Evolutionary conservation across 208 protist species (phyloP), one percentile per base, ranked within the genome.

Genomic region (Trypanosoma theileri): DNA sequence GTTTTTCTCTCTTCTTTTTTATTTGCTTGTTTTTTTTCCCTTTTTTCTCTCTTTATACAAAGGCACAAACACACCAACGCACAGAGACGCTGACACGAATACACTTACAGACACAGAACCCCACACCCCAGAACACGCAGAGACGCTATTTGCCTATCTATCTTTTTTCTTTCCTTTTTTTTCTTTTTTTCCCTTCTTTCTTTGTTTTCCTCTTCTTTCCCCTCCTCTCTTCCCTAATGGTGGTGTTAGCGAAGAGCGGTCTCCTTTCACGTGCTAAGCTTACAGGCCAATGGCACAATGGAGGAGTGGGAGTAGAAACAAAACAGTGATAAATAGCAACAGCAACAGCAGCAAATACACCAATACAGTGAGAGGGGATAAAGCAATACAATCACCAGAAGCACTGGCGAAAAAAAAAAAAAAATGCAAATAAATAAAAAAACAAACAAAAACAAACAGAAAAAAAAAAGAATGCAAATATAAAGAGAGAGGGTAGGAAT

Each of bases 181-280:
- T 62, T 31, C 50, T 55, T 28, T 4, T 35, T 19, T 24, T 45
- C 53, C 66, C 66, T 26, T 72, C 58, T 17, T 41, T 54, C 19
- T 59, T 41, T 59, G 35, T 56, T 41, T 73, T 59, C 62, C 66
- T 65, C 44, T 76, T 42, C 7, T 10, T 59, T 61, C 54, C 40
- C 66, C 50, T 44, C 67, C 21, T 31, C 22, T 46, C 14, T 42
- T 54, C 50, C n/a, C 19, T 8, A 50, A 64, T 50, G 16, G n/a
- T 58, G 45, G 11, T 54, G 45, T 22, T 41, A 51, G 26, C 41
- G 46, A 51, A 67, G 61, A 67, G 21, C 51, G 8, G 22, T 57
- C 45, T 21, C 57, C 56, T 44, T 62, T 63, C 12, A 41, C 11
- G 42, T 52, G 46, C 58, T 52, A 71, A 9, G 17, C 41, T 46